Conservation (phyloP, 495 filamentous ascomycete genomes). For the Trichoderma reesei region DNA sequence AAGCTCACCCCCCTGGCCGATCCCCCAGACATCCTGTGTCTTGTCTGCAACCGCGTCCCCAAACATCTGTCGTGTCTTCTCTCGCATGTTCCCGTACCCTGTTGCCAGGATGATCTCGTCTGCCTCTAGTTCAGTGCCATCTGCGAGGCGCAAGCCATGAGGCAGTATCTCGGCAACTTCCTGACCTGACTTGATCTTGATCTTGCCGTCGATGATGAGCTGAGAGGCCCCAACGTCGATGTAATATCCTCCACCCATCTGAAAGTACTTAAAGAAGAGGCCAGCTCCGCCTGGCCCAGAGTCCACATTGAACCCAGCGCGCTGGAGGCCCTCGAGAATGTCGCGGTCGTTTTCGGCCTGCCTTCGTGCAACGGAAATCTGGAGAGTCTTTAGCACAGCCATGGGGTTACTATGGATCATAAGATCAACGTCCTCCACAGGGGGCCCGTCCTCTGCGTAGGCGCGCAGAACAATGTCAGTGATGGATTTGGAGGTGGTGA, state of each 20-base stretch:
- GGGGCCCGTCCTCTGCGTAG: constrained; percentile 54
- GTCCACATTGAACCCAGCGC: constrained; percentile 62
- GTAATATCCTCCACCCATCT: constrained; percentile 70
- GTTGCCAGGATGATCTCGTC: constrained; percentile 81
- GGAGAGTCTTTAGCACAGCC: constrained; percentile 47
- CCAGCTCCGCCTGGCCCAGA: constrained; percentile 55
- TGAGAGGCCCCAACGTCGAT: constrained; percentile 69
- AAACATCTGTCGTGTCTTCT: constrained; percentile 51
- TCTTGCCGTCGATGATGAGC: constrained; percentile 65
- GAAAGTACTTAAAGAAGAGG: constrained; percentile 64
- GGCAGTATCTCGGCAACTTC: constrained; percentile 53
- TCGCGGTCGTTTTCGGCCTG: constrained; percentile 43
- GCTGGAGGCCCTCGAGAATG: constrained; percentile 48
- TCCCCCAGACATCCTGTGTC: constrained; percentile 65
- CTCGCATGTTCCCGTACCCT: constrained; percentile 74
- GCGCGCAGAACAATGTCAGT: constrained; percentile 42
- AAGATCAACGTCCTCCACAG: constrained; percentile 56
- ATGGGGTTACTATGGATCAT: constrained; percentile 44
- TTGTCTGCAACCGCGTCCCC: constrained; percentile 59
- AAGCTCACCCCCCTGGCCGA: constrained; percentile 68
- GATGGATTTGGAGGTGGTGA: constrained; percentile 46
- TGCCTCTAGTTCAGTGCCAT: constrained; percentile 58
- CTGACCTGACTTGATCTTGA: constrained; percentile 64
- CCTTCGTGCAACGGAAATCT: constrained; percentile 39
- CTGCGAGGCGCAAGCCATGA: constrained; percentile 52